phyloP scores from a whole-genome alignment of 306 rosid genomes.

The Pyrus bretschneideri region DNA sequence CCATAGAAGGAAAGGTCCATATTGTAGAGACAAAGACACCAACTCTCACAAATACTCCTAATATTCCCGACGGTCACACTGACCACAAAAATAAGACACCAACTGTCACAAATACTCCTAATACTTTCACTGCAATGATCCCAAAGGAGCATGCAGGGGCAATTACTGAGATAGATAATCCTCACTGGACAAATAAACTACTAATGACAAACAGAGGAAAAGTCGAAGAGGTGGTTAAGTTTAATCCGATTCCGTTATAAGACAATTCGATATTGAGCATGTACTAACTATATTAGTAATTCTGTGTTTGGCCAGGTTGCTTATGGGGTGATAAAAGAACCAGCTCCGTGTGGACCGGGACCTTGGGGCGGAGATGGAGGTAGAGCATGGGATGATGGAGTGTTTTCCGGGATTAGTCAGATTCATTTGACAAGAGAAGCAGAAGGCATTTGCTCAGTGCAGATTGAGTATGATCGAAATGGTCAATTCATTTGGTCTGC shows the following conservation, averaged over 20 bases:
- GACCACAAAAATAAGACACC: not conserved
- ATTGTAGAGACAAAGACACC: not conserved
- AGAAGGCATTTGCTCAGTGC: slow-evolving; percentile 74
- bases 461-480: slow-evolving; percentile 78
- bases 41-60: not conserved
- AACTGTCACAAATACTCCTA: not conserved
- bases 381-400: slow-evolving; percentile 92
- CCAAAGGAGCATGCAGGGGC: slow-evolving; percentile 23
- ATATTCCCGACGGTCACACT: not conserved
- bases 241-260: not conserved
- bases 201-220: slow-evolving; percentile 40
- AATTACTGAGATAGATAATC: slow-evolving; percentile 30
- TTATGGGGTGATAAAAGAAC: slow-evolving; percentile 67
- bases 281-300: not conserved
- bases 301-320: slow-evolving; percentile 28
- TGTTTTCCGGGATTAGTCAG: slow-evolving; percentile 71
- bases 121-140: slow-evolving; percentile 6
- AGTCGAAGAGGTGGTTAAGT: slow-evolving; percentile 45
- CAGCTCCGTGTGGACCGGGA: slow-evolving; percentile 87
- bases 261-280: not conserved
- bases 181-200: slow-evolving; percentile 46
- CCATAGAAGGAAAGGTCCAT: slow-evolving; percentile 55
- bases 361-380: slow-evolving; percentile 99
- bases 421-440: slow-evolving; percentile 61
- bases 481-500: slow-evolving; percentile 89